These are phyloP conservation scores for Paraconiothyrium brasiliense DNA, from an alignment of 2,329 filamentous ascomycete species.

Conservation along the genomic window DNA sequence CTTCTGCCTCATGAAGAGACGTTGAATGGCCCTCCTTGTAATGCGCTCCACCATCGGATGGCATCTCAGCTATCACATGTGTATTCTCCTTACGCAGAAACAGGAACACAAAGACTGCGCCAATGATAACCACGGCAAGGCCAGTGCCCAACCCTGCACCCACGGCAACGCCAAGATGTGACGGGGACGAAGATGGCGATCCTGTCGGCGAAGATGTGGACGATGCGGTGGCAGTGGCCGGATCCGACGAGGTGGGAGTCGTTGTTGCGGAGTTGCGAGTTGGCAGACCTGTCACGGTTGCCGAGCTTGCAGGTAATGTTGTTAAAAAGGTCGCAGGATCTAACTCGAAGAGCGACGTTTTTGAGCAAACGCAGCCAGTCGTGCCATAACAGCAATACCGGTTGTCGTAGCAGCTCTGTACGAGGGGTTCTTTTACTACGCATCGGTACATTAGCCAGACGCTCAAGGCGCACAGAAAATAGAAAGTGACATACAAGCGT, in stretches of 20 bases:
- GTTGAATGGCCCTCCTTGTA: neutral
- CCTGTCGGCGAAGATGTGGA: neutral
- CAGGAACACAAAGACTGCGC: constrained; percentile 1
- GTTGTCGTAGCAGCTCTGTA: constrained; percentile 19
- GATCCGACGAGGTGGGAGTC: constrained; percentile 4
- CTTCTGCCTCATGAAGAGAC: neutral
- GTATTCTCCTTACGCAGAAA: constrained; percentile 8
- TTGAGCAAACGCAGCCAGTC: constrained; percentile 16
- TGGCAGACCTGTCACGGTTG: constrained; percentile 9
- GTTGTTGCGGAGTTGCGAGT: constrained; percentile 11
- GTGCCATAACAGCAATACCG: constrained; percentile 17
- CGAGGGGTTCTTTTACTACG: constrained; percentile 13
- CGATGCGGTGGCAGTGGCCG: neutral
- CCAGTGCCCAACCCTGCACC: constrained; percentile 15
- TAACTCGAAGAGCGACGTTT: constrained; percentile 16
- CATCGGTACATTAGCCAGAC: neutral
- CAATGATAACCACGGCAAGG: constrained; percentile 16
- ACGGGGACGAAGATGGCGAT: constrained; percentile 5
- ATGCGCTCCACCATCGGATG: neutral
- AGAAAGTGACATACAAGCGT: constrained; percentile 6
- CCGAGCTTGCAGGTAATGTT: constrained; percentile 14
- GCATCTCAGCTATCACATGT: neutral
- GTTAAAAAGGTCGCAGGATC: constrained; percentile 18
- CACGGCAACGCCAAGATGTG: constrained; percentile 6
- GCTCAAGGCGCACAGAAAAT: neutral